Evolutionary conservation across 371 early-diverging fungal genomes (phyloP).

Genomic region (Coemansia sp.): DNA sequence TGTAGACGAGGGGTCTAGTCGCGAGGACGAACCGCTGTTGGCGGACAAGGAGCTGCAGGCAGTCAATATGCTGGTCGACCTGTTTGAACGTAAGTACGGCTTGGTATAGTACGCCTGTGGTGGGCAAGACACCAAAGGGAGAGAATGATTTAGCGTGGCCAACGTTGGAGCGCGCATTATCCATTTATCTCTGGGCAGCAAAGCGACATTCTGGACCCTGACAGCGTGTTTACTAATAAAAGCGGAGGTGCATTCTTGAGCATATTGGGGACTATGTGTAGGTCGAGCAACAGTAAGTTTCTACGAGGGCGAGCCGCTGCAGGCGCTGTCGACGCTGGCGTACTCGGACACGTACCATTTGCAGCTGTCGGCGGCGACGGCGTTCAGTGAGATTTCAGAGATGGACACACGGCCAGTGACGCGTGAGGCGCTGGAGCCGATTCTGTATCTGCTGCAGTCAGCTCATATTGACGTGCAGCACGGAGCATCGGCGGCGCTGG

Average conservation of each 20-base stretch:
- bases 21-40: constrained; percentile 70
- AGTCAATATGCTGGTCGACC: constrained; percentile 76
- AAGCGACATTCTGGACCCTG: neutral
- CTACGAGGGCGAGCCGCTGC: constrained; percentile 82
- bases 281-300: constrained; percentile 72
- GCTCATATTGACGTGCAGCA: constrained; percentile 86
- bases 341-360: constrained; percentile 83
- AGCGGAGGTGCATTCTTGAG: constrained; percentile 3
- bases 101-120: constrained; percentile 6
- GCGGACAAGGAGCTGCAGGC: constrained; percentile 84
- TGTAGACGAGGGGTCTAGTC: constrained; percentile 35
- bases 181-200: neutral
- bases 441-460: constrained; percentile 78
- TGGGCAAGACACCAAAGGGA: neutral
- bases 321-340: constrained; percentile 78
- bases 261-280: constrained; percentile 10
- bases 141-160: neutral
- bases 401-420: constrained; percentile 78
- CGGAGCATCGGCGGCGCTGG: constrained; percentile 85
- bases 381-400: constrained; percentile 91
- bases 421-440: constrained; percentile 77
- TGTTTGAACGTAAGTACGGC: constrained; percentile 71
- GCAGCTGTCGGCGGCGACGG: constrained; percentile 85
- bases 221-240: neutral
- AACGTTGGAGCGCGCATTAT: neutral